Evolutionary conservation across 805 yeast genomes (phyloP), one percentile per base, ranked within the genome.

Genomic region (Brettanomyces nanus): DNA sequence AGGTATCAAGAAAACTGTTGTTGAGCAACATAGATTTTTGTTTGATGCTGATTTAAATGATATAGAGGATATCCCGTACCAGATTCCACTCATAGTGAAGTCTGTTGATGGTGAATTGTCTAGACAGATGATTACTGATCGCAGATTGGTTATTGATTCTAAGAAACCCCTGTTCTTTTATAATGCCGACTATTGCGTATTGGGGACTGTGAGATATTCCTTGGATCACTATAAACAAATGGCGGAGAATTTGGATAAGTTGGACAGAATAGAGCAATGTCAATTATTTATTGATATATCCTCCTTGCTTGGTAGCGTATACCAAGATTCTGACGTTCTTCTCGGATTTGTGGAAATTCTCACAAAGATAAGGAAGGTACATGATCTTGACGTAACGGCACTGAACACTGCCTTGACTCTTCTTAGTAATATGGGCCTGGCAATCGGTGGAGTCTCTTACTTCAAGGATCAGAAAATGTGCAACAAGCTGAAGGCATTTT

Each of bases 61-160:
- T 6, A 46, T 66, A 27, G 85, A 77, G 51, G 77, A 79, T 47
- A 59, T 65, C 29, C 80, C 81, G 3, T 81, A 63, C 50, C 80
- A 77, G 44, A 60, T 81, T 32, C 89, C 90, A 3, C 53, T 83
- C 42, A 55, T 66, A 3, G 53, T 75, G 27, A 67, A 59, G 34
- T 46, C 61, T 2, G 37, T 33, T 19, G 63, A 55, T 54, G 70
- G 59, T 3, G 52, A 62, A 18, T 43, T 61, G 1, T 54, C 55
- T 20, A 66, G 68, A 45, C 57, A 63, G 31, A 43, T 75, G 35
- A 38, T 71, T 48, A 65, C 66, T 5, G 79, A 72, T 42, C 53
- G 75, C 45, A 58, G 29, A 31, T 48, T 56, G 47, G 41, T 42
- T 19, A 43, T 55, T 25, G 48, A 44, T 11, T 20, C 9, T 10